Conservation (phyloP, 2,329 filamentous ascomycete species). For the Talaromyces funiculosus region DNA sequence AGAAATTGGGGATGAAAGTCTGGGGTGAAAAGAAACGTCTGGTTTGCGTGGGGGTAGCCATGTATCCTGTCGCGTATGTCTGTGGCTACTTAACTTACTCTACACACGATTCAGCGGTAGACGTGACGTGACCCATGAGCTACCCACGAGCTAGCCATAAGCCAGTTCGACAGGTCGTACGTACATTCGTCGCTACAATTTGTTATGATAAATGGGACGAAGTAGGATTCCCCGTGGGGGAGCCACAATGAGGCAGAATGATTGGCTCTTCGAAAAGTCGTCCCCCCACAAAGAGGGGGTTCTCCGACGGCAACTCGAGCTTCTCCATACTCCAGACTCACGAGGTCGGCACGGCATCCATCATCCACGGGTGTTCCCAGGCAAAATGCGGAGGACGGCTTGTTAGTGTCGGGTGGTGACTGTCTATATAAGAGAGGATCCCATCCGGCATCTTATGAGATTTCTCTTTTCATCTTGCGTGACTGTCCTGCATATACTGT, state of each 20-base stretch:
- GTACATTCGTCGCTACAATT: neutral
- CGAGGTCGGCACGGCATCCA: neutral
- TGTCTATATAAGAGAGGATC: neutral
- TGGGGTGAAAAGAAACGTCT: neutral
- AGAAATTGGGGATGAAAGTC: neutral
- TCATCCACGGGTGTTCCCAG: no score
- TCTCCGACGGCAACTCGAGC: neutral
- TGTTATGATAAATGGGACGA: neutral
- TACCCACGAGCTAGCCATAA: neutral
- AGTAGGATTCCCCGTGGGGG: neutral
- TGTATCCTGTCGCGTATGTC: neutral
- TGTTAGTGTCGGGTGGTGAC: neutral
- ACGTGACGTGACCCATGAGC: neutral
- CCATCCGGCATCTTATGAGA: neutral
- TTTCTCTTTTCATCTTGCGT: neutral
- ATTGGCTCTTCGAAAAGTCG: neutral
- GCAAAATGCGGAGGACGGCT: neutral
- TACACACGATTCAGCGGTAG: no score
- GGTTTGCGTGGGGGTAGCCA: neutral
- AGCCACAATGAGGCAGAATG: neutral
- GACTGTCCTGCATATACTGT: neutral
- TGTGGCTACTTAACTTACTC: neutral
- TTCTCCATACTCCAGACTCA: constrained; percentile 1
- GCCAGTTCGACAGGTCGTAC: neutral
- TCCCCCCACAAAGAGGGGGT: neutral